A percentile compares a stretch with the other conserved stretches of the same genome.
These are phyloP conservation scores for Guadua angustifolia DNA, from an alignment of 176 grass and related monocot genomes.

Conservation along the genomic window DNA sequence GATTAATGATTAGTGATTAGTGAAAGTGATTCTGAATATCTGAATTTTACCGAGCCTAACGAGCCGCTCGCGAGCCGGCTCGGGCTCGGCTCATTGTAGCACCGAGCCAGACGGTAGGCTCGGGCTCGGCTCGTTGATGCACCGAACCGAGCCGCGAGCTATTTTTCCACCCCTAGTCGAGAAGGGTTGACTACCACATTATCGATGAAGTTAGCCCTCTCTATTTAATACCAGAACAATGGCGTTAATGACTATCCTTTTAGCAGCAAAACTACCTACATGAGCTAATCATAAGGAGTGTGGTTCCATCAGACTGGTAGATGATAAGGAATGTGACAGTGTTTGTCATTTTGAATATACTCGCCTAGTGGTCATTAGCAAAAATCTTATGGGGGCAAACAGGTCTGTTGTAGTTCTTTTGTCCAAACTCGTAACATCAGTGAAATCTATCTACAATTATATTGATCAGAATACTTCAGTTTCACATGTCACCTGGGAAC, in stretches of 20 bases:
- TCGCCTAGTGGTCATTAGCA: not conserved
- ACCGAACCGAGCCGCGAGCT: too few species aligned
- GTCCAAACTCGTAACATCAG: not conserved
- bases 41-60: too few species aligned
- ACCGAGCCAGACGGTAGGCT: too few species aligned
- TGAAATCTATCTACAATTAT: not conserved
- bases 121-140: too few species aligned
- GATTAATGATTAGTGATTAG: too few species aligned
- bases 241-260: not conserved
- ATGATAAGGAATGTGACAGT: not conserved
- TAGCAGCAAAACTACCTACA: not conserved
- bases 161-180: too few species aligned
- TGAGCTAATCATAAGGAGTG: not conserved
- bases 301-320: not conserved
- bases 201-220: not conserved
- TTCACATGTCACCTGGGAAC: not conserved
- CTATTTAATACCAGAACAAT: not conserved
- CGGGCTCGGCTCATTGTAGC: too few species aligned
- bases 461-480: not conserved
- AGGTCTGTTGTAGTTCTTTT: not conserved
- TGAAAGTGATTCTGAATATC: too few species aligned
- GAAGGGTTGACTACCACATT: not conserved
- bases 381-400: not conserved
- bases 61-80: too few species aligned
- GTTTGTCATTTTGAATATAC: not conserved